A percentile compares a stretch with the other conserved stretches of the same genome.
Conservation (phyloP, 78 protist species). For the Dictyostelium firmibasis region DNA sequence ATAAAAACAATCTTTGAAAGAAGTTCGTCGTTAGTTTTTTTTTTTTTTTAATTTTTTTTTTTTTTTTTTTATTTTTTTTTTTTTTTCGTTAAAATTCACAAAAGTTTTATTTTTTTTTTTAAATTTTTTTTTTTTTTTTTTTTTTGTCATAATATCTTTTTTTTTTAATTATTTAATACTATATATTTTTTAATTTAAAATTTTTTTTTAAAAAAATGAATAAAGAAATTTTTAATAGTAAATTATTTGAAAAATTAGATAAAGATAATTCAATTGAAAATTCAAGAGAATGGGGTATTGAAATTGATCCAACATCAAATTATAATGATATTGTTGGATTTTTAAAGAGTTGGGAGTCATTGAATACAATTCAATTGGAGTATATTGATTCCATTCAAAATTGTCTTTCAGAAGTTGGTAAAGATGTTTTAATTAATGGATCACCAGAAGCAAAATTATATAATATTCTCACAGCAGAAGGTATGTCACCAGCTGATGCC, state of each 20-base stretch:
- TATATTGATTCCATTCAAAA: slow-evolving; percentile 1
- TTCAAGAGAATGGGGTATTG: slow-evolving; percentile 11
- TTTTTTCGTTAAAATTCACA: background rate
- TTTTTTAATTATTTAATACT: background rate
- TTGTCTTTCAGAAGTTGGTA: slow-evolving; percentile 23
- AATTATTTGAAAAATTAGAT: slow-evolving; percentile 32
- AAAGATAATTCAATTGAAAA: slow-evolving; percentile 18
- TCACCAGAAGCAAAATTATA: slow-evolving; percentile 67
- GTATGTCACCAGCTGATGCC: slow-evolving; percentile 44
- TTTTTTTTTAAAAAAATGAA: background rate
- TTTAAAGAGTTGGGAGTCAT: slow-evolving; percentile 60
- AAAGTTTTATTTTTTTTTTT: background rate
- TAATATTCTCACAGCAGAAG: slow-evolving; percentile 1
- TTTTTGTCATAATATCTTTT: background rate
- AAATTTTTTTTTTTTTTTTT: background rate
- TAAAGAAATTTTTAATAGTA: slow-evolving; percentile 29
- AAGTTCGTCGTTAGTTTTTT: background rate
- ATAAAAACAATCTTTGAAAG: background rate
- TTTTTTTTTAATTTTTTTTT: too few relatives aligned
- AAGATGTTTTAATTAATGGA: slow-evolving; percentile 47
- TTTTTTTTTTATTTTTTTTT: too few relatives aligned
- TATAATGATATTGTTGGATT: slow-evolving; percentile 61
- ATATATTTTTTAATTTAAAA: background rate
- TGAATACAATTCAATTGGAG: slow-evolving; percentile 10
- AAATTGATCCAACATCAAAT: slow-evolving; percentile 4